These are phyloP conservation scores for Microbotryum intermedium DNA, from an alignment of 1,284 basidiomycete genomes.

Conservation along the genomic window DNA sequence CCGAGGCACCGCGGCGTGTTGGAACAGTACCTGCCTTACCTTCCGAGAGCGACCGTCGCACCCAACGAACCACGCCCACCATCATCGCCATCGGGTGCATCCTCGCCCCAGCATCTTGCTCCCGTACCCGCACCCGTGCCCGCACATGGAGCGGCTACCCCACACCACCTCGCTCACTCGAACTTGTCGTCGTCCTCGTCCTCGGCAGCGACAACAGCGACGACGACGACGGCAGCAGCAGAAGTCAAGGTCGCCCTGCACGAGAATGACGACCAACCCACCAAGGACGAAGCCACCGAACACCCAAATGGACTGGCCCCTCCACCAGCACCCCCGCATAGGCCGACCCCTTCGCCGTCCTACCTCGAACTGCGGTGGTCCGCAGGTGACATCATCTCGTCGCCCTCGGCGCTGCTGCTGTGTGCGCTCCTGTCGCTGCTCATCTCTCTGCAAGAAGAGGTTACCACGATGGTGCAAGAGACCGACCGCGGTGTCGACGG, in stretches of 20 bases:
- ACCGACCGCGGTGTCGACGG: slow-evolving; percentile 31
- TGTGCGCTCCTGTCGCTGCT: slow-evolving; percentile 24
- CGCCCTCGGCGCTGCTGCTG: slow-evolving; percentile 28
- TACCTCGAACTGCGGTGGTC: neutral
- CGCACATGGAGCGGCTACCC: neutral
- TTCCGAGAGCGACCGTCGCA: neutral
- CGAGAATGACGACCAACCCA: neutral
- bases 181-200: no score
- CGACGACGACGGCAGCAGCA: no score
- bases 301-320: no score
- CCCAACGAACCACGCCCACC: neutral
- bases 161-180: no score
- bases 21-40: slow-evolving; percentile 19
- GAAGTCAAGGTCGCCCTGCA: no score
- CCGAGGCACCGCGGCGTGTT: slow-evolving; percentile 19
- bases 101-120: no score
- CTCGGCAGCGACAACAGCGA: no score
- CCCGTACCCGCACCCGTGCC: no score
- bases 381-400: slow-evolving; percentile 12
- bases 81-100: no score
- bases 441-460: slow-evolving; percentile 26
- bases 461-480: slow-evolving; percentile 20
- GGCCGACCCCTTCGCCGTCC: neutral
- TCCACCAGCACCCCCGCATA: neutral
- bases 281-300: slow-evolving; percentile 11